Evolutionary conservation across 2,329 filamentous ascomycete genomes (phyloP), one percentile per base, ranked within the genome.

Genomic region (Beauveria brongniartii): DNA sequence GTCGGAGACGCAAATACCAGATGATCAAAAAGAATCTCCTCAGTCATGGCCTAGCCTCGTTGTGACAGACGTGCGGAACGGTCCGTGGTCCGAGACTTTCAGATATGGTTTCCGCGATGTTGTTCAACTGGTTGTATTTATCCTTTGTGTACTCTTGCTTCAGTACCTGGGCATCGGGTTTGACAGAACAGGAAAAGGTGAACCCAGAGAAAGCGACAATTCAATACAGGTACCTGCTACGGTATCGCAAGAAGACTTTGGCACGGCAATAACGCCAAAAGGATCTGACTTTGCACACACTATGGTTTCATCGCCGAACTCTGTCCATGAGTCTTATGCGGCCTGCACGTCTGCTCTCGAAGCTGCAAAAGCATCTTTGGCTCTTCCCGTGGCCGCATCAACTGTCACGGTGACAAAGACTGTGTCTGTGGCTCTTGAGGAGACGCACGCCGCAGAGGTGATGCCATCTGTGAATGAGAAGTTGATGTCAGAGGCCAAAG

Each of bases 381-480:
- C 53, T 34, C 34, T 48, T 3, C 50, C 37, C 5, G 34, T 55
- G 30, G 9, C 58, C 30, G 52, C 58, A 8, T 47, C 58, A 24
- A 77, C 73, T 7, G 68, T 72, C 2, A 75, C 70, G 1, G 66
- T 71, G 56, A 69, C 71, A 26, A 69, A 70, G 20, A 72, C 69
- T 34, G 64, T 70, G 5, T 69, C 68, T 8, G 67, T 67, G 43
- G 69, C 68, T 10, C 47, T 28, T 22, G 24, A 18, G 8, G 60
- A 56, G 37, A 62, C 60, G 3, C 12, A 48, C 37, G 50, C 47
- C 20, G 47, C 24, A 34, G 65, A 8, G 1, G 9, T 41, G 12
- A 20, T 50, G 22, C 16, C 30, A 14, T 10, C 4, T 10, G 2
- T 9, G 24, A 12, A 46, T 12, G 26, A 59, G n/a, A 47, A 34